Percentiles rank a stretch among this genome's conserved stretches.
phyloP scores from a whole-genome alignment of 257 asterid species.

The Lavandula angustifolia region DNA sequence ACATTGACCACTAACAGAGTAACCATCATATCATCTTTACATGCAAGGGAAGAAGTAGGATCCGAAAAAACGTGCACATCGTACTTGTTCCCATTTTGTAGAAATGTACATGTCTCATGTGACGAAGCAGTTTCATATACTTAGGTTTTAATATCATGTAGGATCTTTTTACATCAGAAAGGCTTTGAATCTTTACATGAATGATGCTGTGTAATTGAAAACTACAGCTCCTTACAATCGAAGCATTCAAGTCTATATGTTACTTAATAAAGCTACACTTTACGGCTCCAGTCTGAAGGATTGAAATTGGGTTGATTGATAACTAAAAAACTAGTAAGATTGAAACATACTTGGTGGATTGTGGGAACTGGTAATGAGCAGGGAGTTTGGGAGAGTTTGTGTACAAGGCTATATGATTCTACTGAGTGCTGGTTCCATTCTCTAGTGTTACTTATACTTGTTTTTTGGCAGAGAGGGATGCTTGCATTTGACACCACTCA shows the following conservation, averaged over 20 bases:
- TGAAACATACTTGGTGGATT: not conserved
- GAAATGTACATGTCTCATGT: not conserved
- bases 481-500: slow-evolving; percentile 85
- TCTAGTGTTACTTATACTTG: slow-evolving; percentile 12
- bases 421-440: slow-evolving; percentile 6
- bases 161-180: too few relatives aligned
- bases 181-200: not conserved
- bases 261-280: too few relatives aligned
- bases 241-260: too few relatives aligned
- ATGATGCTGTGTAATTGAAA: not conserved
- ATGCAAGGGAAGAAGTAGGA: too few relatives aligned
- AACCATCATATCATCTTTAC: too few relatives aligned
- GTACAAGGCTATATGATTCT: not conserved
- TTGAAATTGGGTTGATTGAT: too few relatives aligned
- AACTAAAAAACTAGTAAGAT: not conserved
- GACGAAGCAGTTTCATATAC: not conserved
- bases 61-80: too few relatives aligned
- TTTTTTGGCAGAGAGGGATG: slow-evolving; percentile 83
- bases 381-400: not conserved
- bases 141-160: too few relatives aligned
- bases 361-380: not conserved
- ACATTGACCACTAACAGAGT: too few relatives aligned
- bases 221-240: too few relatives aligned
- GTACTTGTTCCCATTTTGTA: not conserved
- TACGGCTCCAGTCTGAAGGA: too few relatives aligned